Base-by-base conservation (phyloP, 2,329 filamentous ascomycete species). In the Rachicladosporium sp. region DNA sequence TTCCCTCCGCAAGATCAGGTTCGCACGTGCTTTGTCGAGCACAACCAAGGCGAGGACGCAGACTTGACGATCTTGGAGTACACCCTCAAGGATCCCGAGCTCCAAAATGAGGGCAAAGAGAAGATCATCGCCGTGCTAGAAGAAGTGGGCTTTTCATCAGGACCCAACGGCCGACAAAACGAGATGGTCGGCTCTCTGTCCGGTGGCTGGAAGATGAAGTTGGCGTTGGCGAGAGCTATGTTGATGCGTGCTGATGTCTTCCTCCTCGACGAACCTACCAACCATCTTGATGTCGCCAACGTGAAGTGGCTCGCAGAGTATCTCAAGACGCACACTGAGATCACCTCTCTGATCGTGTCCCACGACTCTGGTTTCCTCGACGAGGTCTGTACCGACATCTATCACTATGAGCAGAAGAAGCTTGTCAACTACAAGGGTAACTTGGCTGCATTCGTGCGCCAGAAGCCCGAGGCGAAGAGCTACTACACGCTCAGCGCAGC, bases 121-220 rank as follows among this genome's bases (percentile, higher is more conserved):
- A 81, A 85, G 47, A 94, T 98, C 51, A 80, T 80, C 2, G 71
- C 76, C 43, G 89, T 96, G 45, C 66, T 98, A 46, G 73, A 78
- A 36, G 88, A 96, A 61, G 91, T 98, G 54, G 93, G 93, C 33
- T 98, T 98, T 67, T 93, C 84, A 15, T 66, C 83, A 45, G 89
- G 89, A 2, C 86, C 87, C 1, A 83, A 91, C 50, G 91, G 89
- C 44, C 78, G 86, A 44, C 91, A 96, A 63, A 74, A 80, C 4
- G 78, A 95, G 60, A 84, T 82, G 53, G 91, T 98, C 43, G 91
- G 91, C 51, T 95, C 89, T 12, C 68, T 98, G 29, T 96, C 91
- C 32, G 91, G 91, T 66, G 91, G 91, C 59, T 98, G 91, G 91
- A 96, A 96, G 76, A 98, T 98, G 91, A 98, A 98, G 78, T 70